Evolutionary conservation across 768 basidiomycete genomes (phyloP), one percentile per base, ranked within the genome.

Genomic region (Heimioporus sp.): DNA sequence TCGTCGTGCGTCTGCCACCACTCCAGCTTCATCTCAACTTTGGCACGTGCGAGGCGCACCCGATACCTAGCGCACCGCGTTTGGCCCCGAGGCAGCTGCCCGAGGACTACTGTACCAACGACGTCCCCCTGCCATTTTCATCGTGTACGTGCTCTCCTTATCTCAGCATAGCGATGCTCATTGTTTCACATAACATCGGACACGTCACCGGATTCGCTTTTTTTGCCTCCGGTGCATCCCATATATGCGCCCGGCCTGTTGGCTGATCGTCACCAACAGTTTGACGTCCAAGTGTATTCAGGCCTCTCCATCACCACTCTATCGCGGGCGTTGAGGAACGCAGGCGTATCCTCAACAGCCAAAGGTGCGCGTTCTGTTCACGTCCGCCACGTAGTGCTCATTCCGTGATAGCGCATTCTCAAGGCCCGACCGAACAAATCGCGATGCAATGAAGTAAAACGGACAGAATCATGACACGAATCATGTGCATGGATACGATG

Each of bases 261-360:
- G 21, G 30, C 2, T 52, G 9, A 24, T 5, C 24, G 24, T 24
- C 24, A 24, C 24, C 24, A 5, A 24, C 24, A 24, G 24, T 24
- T 24, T 24, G 24, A 24, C 24, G 24, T 24, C 5, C 34, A 7
- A 11, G 30, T 41, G n/a, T 54, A 38, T 24, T 54, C 65, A 32
- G 65, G 57, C 10, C 59, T 67, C 24, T 53, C 56, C 15, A 66
- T 70, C 36, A 64, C 54, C 21, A 41, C 64, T 21, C 68, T 61
- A 5, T 49, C 59, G 0, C 55, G 56, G 24, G 5, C n/a, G 35
- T 28, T 43, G 40, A 67, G 67, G 43, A 58, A 63, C n/a, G n/a
- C n/a, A n/a, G n/a, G n/a, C n/a, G n/a, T n/a, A n/a, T n/a, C n/a
- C n/a, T n/a, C n/a, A n/a, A n/a, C n/a, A n/a, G n/a, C n/a, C n/a